Conservation (phyloP, 768 basidiomycete species). For the Daedalea quercina region DNA sequence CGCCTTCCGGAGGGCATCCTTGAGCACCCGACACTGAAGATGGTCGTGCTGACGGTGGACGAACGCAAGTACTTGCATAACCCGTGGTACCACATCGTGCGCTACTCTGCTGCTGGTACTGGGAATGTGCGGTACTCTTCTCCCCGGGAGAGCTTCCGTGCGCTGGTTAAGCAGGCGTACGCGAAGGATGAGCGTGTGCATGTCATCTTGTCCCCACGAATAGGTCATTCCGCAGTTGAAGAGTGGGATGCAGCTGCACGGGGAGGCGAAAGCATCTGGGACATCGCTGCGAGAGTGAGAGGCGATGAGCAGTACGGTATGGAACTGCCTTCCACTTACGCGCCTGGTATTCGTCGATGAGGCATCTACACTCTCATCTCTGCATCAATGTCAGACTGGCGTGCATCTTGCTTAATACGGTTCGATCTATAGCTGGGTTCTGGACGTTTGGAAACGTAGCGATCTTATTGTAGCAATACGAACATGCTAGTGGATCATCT, state of each 20-base stretch:
- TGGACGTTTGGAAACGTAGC: too few relatives aligned
- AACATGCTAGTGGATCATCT: too few relatives aligned
- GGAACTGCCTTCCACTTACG: slow-evolving; percentile 9
- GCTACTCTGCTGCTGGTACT: slow-evolving; percentile 1
- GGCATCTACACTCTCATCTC: too few relatives aligned
- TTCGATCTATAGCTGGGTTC: too few relatives aligned
- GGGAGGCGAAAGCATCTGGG: slow-evolving; percentile 15
- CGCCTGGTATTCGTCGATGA: not conserved
- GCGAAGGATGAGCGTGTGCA: slow-evolving; percentile 12
- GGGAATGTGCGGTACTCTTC: slow-evolving; percentile 1
- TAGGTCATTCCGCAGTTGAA: not conserved
- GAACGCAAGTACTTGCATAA: slow-evolving; percentile 15
- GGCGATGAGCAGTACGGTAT: slow-evolving; percentile 8
- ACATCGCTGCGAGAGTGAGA: slow-evolving; percentile 7
- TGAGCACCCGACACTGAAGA: slow-evolving; percentile 10
- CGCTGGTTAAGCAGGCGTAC: slow-evolving; percentile 7
- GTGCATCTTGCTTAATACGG: too few relatives aligned
- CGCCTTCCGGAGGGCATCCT: slow-evolving; percentile 13
- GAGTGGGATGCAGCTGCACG: slow-evolving; percentile 18
- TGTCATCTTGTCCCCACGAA: slow-evolving; percentile 13
- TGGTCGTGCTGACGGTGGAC: slow-evolving; percentile 19
- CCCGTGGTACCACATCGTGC: slow-evolving; percentile 14
- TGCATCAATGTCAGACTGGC: too few relatives aligned
- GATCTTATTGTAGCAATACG: too few relatives aligned
- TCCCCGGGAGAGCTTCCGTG: slow-evolving; percentile 12